Base-by-base conservation (phyloP, 2,329 filamentous ascomycete species). In the Periglandula ipomoeae region DNA sequence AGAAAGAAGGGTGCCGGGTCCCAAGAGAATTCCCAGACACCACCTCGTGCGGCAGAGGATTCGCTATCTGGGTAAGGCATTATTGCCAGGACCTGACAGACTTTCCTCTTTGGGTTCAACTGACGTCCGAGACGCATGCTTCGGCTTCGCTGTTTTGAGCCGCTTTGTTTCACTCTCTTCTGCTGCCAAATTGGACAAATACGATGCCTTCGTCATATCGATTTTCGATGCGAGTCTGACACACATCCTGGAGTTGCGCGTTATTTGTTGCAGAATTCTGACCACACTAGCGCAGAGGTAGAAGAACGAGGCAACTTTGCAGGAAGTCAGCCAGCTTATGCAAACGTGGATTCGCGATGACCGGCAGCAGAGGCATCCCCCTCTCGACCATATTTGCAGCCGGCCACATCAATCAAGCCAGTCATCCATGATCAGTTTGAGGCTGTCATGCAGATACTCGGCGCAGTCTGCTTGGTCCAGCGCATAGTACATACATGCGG, bases 401-500 rank as follows among this genome's bases (percentile, higher is more conserved):
- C n/a, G 26, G 24, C 19, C 15, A 15, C 23, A 43, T 30, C 23
- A 26, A 7, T 20, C 43, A 11, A 20, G 22, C 24, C 20, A 10
- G 23, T 26, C 19, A 27, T 13, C 15, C 15, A 30, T 10, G 13
- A n/a, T 3, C 35, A 8, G 5, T 8, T 13, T 46, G 44, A 50
- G 44, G 48, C 48, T 15, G 48, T 15, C 44, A 17, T 47, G 48
- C 48, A 47, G 30, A 45, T 35, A 24, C 5, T 24, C 32, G 4
- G 20, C 27, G 27, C 30, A 17, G 4, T 38, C 43, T 43, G 38
- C 37, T 27, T 43, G 44, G 44, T 32, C 44, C 30, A 30, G 30
- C 44, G n/a, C 48, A 38, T 42, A 26, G 22, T 19, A 46, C 20
- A 9, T 17, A 19, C 6, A 35, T 26, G 30, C 27, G 34, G 30